These are phyloP conservation scores for Suillus weaverae DNA, from an alignment of 768 basidiomycete species.

Conservation along the genomic window DNA sequence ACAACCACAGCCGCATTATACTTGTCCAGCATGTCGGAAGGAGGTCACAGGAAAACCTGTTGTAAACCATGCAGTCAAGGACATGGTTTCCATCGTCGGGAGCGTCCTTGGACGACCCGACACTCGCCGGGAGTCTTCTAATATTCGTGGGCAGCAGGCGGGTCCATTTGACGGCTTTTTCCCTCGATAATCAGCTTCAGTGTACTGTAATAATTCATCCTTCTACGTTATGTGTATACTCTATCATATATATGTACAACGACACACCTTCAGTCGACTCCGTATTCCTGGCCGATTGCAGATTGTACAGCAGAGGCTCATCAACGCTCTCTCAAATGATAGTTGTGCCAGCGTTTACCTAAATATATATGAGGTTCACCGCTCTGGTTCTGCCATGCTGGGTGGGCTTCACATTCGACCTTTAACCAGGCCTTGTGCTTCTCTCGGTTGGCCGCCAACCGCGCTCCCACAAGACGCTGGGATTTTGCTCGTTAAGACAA, in stretches of 20 bases:
- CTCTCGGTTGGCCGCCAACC: too few species aligned
- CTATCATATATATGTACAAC: neutral
- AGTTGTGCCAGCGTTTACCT: too few species aligned
- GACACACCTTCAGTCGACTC: too few species aligned
- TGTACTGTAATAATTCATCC: neutral
- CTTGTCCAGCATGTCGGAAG: slow-evolving; percentile 68
- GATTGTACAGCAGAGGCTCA: too few species aligned
- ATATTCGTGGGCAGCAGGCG: neutral
- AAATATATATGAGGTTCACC: too few species aligned
- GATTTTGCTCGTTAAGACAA: too few species aligned
- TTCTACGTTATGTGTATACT: neutral
- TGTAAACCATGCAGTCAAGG: slow-evolving; percentile 63
- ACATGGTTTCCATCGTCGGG: slow-evolving; percentile 51
- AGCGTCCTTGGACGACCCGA: slow-evolving; percentile 48
- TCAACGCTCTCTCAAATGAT: too few species aligned
- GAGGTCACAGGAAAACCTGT: slow-evolving; percentile 49
- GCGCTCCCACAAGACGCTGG: too few species aligned
- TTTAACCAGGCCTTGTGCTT: too few species aligned
- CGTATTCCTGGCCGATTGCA: too few species aligned
- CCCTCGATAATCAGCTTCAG: slow-evolving; percentile 12
- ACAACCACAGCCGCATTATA: slow-evolving; percentile 50
- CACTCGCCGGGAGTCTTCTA: slow-evolving; percentile 24
- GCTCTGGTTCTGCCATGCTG: too few species aligned
- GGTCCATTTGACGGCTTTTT: slow-evolving; percentile 54
- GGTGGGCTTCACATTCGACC: too few species aligned